Conservation (phyloP, 164 flowering plant species). For the Akebia trifoliata region DNA sequence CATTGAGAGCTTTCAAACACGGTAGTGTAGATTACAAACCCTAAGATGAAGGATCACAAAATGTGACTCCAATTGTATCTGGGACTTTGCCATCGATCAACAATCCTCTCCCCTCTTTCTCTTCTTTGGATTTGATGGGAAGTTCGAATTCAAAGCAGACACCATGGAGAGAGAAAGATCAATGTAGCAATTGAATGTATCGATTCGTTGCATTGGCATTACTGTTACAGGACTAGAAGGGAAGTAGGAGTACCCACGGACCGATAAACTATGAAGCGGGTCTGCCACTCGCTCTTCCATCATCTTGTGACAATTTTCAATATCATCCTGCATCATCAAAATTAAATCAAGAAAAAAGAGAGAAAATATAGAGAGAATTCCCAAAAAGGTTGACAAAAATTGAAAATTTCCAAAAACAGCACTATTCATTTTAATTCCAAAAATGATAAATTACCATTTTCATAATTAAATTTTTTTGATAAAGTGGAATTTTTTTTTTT, state of each 20-base stretch:
- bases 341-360: neutral
- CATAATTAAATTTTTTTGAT: too few species aligned
- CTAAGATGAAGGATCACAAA: neutral
- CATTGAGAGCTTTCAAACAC: too few species aligned
- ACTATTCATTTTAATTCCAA: too few species aligned
- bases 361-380: too few species aligned
- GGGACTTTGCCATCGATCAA: neutral
- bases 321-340: constrained; percentile 28
- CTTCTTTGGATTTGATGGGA: constrained; percentile 22
- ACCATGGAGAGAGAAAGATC: constrained; percentile 20
- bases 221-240: constrained; percentile 60
- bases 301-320: constrained; percentile 32
- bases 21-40: too few species aligned
- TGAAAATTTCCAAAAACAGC: too few species aligned
- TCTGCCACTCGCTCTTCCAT: constrained; percentile 31
- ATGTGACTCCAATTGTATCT: neutral
- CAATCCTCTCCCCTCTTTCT: constrained; percentile 21
- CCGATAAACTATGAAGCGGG: constrained; percentile 11
- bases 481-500: too few species aligned
- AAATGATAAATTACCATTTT: too few species aligned
- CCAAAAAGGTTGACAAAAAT: too few species aligned
- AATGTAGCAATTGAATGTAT: constrained; percentile 12
- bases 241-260: constrained; percentile 10
- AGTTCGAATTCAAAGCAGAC: constrained; percentile 1
- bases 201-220: constrained; percentile 18